Evolutionary conservation across 2,329 filamentous ascomycete genomes (phyloP), one percentile per base, ranked within the genome.

Genomic region (Peltaster fructicola): DNA sequence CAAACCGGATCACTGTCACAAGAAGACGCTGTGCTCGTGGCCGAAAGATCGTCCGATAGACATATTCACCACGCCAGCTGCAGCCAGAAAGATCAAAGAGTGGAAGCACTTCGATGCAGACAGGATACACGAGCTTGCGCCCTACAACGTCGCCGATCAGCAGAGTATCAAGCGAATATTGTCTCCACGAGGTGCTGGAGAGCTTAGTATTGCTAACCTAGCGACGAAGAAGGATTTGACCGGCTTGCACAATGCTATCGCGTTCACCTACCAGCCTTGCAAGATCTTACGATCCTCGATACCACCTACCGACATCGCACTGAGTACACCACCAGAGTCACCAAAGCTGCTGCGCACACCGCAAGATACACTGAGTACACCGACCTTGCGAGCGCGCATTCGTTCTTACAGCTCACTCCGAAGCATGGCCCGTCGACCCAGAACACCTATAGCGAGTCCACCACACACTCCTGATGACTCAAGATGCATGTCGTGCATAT

Each of bases 251-350:
- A 66, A 67, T 29, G 73, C 72, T 7, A 62, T 80, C 34, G 73
- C 68, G 8, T 74, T 81, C 36, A 81, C 74, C 1, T 81, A 80
- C 43, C 63, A 64, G 10, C 63, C 73, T n/a, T n/a, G n/a, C n/a
- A n/a, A n/a, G n/a, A n/a, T n/a, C n/a, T n/a, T n/a, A n/a, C n/a
- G n/a, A n/a, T n/a, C n/a, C n/a, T n/a, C n/a, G n/a, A n/a, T n/a
- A n/a, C n/a, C n/a, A n/a, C n/a, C n/a, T n/a, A n/a, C n/a, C n/a
- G n/a, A n/a, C n/a, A n/a, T n/a, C n/a, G n/a, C n/a, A n/a, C n/a
- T n/a, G n/a, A n/a, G 43, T 42, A 20, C 46, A 50, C 17, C 34
- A 54, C 24, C n/a, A n/a, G n/a, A n/a, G n/a, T n/a, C n/a, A n/a
- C n/a, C n/a, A n/a, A n/a, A n/a, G n/a, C n/a, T n/a, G n/a, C n/a